phyloP scores from a whole-genome alignment of 1,139 yeast species.

The Protomyces arabidopsidicola region DNA sequence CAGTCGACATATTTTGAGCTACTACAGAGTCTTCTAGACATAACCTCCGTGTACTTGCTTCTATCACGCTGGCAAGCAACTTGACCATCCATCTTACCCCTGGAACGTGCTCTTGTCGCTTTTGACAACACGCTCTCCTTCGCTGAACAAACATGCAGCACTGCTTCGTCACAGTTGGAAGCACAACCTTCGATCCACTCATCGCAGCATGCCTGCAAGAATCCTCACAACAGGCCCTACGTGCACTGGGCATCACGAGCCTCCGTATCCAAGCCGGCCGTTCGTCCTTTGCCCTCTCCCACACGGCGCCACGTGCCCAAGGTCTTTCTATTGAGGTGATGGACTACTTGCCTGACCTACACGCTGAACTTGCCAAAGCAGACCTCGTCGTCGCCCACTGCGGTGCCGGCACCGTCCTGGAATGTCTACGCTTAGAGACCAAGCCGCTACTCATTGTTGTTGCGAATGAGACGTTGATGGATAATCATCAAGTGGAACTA shows the following conservation, averaged over 20 bases:
- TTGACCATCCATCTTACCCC: not conserved
- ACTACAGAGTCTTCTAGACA: too few relatives aligned
- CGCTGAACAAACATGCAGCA: slow-evolving; percentile 2
- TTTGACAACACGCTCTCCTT: not conserved
- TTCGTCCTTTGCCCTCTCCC: slow-evolving; percentile 39
- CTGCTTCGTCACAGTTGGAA: slow-evolving; percentile 70
- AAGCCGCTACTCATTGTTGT: slow-evolving; percentile 58
- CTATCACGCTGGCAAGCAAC: not conserved
- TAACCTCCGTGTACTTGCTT: too few relatives aligned
- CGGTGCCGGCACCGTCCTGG: slow-evolving; percentile 85
- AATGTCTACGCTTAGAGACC: slow-evolving; percentile 46
- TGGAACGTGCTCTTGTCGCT: not conserved
- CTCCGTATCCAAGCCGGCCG: slow-evolving; percentile 69
- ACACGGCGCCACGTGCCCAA: not conserved
- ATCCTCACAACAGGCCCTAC: slow-evolving; percentile 43
- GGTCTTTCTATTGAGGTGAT: slow-evolving; percentile 38
- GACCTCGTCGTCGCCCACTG: slow-evolving; percentile 80
- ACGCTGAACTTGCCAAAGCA: slow-evolving; percentile 43
- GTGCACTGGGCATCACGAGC: slow-evolving; percentile 41
- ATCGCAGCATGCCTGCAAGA: slow-evolving; percentile 44
- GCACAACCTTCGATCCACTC: slow-evolving; percentile 65
- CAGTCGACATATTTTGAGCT: too few relatives aligned
- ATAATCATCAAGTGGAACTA: slow-evolving; percentile 80
- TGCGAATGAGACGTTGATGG: slow-evolving; percentile 68
- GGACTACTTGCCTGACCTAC: slow-evolving; percentile 44